Conservation (phyloP, 202 grass and related monocot genomes). For the Carex sylvatica region DNA sequence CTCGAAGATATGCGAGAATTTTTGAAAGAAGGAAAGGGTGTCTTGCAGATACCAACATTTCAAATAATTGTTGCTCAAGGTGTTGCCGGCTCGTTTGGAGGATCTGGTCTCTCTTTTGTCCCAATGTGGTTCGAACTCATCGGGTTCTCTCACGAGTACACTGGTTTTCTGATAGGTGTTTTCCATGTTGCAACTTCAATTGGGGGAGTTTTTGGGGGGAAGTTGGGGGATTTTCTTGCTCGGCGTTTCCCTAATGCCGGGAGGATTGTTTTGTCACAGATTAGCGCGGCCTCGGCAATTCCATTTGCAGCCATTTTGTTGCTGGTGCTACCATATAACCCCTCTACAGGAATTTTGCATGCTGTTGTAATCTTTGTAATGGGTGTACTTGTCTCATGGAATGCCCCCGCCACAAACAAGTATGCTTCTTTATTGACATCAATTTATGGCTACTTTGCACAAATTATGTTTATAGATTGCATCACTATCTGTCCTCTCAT, state of each 20-base stretch:
- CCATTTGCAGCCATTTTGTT: slow-evolving; percentile 51
- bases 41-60: slow-evolving; percentile 62
- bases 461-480: neutral
- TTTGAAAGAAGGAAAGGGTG: slow-evolving; percentile 47
- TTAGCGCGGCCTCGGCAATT: slow-evolving; percentile 49
- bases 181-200: slow-evolving; percentile 47
- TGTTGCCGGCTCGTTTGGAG: slow-evolving; percentile 40
- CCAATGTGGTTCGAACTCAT: slow-evolving; percentile 69
- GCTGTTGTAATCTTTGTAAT: slow-evolving; percentile 42
- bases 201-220: slow-evolving; percentile 50
- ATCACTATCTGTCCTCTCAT: neutral
- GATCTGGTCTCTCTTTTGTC: slow-evolving; percentile 56
- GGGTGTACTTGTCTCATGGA: slow-evolving; percentile 57
- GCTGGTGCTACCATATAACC: slow-evolving; percentile 45
- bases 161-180: slow-evolving; percentile 50
- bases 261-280: slow-evolving; percentile 55
- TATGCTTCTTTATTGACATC: slow-evolving; percentile 17
- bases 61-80: slow-evolving; percentile 85
- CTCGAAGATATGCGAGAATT: slow-evolving; percentile 44
- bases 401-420: slow-evolving; percentile 57
- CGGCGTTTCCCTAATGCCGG: slow-evolving; percentile 41
- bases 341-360: slow-evolving; percentile 46
- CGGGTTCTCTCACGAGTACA: slow-evolving; percentile 53
- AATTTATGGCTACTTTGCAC: neutral
- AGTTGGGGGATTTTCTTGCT: slow-evolving; percentile 40